Conservation (phyloP, 495 filamentous ascomycete genomes). For the Hypoxylon fragiforme region DNA sequence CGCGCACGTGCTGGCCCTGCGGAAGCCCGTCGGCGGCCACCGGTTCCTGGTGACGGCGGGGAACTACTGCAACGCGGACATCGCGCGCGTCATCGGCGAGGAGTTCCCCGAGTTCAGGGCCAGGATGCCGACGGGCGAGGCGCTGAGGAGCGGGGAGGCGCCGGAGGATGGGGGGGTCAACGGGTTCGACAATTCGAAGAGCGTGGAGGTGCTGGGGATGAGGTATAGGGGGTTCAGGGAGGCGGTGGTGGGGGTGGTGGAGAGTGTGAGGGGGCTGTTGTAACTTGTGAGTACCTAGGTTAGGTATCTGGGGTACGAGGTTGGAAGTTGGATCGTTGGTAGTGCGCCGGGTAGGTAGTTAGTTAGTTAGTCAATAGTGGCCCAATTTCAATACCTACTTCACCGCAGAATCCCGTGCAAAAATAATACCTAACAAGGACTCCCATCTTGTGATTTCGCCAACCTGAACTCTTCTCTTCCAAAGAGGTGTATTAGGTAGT, state of each 20-base stretch:
- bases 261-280: not conserved
- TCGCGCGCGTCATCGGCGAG: slow-evolving; percentile 51
- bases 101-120: slow-evolving; percentile 57
- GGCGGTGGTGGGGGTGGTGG: not conserved
- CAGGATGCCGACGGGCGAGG: slow-evolving; percentile 46
- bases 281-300: not conserved
- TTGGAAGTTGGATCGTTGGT: no score
- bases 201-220: slow-evolving; percentile 57
- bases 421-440: no score
- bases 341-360: not conserved
- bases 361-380: not conserved
- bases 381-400: no score
- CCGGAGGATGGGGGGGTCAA: slow-evolving; percentile 45
- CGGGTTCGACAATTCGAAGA: slow-evolving; percentile 54
- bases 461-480: no score
- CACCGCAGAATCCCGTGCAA: no score
- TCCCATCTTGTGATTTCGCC: no score
- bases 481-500: no score
- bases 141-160: slow-evolving; percentile 37
- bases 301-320: no score
- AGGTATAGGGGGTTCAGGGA: not conserved
- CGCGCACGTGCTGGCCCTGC: slow-evolving; percentile 59
- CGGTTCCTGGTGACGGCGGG: slow-evolving; percentile 60
- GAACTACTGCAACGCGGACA: slow-evolving; percentile 46
- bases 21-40: slow-evolving; percentile 52